These are phyloP conservation scores for Tuber brumale DNA, from an alignment of 495 filamentous ascomycete species.

Conservation along the genomic window DNA sequence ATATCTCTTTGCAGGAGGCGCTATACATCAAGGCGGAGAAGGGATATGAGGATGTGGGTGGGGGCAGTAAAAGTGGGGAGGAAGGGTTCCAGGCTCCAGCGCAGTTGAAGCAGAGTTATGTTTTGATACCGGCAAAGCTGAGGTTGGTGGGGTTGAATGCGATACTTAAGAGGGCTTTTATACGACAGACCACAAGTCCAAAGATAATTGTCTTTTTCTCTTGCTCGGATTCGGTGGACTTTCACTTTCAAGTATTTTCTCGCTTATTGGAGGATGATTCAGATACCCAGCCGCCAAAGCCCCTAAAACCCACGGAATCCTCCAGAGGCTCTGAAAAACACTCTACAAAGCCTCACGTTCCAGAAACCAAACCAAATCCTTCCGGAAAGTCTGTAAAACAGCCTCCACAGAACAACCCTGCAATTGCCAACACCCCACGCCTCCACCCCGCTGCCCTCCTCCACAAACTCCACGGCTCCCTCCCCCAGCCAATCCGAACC, in stretches of 20 bases:
- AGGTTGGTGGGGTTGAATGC: slow-evolving; percentile 80
- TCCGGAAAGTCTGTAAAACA: background rate
- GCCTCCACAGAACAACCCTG: slow-evolving; percentile 44
- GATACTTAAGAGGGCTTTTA: slow-evolving; percentile 75
- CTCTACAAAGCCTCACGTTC: background rate
- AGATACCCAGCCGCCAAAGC: background rate
- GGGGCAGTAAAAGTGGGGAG: slow-evolving; percentile 46
- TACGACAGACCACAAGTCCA: slow-evolving; percentile 78
- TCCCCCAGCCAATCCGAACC: slow-evolving; percentile 77
- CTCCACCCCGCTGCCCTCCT: slow-evolving; percentile 55
- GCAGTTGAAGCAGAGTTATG: slow-evolving; percentile 85
- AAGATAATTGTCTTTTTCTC: slow-evolving; percentile 95
- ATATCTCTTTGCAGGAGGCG: slow-evolving; percentile 91
- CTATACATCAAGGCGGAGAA: slow-evolving; percentile 72
- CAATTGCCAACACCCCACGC: slow-evolving; percentile 16
- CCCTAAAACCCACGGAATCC: background rate
- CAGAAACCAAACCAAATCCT: background rate
- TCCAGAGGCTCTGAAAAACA: slow-evolving; percentile 5
- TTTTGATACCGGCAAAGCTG: slow-evolving; percentile 79
- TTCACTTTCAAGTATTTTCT: slow-evolving; percentile 83
- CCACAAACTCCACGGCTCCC: slow-evolving; percentile 90
- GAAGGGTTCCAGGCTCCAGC: slow-evolving; percentile 73
- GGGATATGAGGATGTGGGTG: slow-evolving; percentile 46
- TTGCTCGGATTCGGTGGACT: slow-evolving; percentile 93
- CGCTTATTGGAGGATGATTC: slow-evolving; percentile 11